These are phyloP conservation scores for Hypocreales sp. DNA, from an alignment of 2,329 filamentous ascomycete genomes.

Conservation along the genomic window DNA sequence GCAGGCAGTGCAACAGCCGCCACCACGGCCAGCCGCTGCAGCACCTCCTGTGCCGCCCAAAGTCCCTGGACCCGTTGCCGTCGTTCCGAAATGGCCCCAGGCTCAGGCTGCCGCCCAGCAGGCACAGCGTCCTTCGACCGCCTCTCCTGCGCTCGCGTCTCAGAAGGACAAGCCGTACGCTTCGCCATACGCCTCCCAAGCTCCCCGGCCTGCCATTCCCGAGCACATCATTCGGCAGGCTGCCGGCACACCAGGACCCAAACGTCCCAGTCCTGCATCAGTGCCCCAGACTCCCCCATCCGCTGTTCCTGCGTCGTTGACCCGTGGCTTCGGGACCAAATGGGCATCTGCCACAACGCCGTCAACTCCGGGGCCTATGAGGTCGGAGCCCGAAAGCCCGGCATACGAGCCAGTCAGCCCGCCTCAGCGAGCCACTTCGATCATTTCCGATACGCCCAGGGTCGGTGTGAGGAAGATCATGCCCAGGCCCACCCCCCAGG, in stretches of 20 bases:
- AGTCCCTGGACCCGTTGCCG: slow-evolving; percentile 7
- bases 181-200: slow-evolving; percentile 16
- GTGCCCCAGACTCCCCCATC: slow-evolving; percentile 19
- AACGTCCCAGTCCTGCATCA: slow-evolving; percentile 14
- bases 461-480: slow-evolving; percentile 16
- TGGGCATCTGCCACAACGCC: slow-evolving; percentile 43
- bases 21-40: slow-evolving; percentile 15
- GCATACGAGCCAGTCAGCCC: slow-evolving; percentile 45
- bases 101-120: slow-evolving; percentile 9
- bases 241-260: slow-evolving; percentile 14
- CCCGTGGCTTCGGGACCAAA: slow-evolving; percentile 33
- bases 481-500: slow-evolving; percentile 9
- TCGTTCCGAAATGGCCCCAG: slow-evolving; percentile 19
- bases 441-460: slow-evolving; percentile 17
- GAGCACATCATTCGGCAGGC: slow-evolving; percentile 25
- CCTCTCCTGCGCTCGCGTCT: slow-evolving; percentile 10
- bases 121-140: slow-evolving; percentile 9
- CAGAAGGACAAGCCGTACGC: slow-evolving; percentile 15
- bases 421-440: slow-evolving; percentile 21
- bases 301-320: slow-evolving; percentile 12
- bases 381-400: slow-evolving; percentile 30
- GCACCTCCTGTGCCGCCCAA: slow-evolving; percentile 14
- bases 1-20: too few species aligned
- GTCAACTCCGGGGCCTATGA: slow-evolving; percentile 33
- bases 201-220: slow-evolving; percentile 21